A percentile compares a stretch with the other conserved stretches of the same genome.
These are phyloP conservation scores for Neurospora sublineolata DNA, from an alignment of 495 filamentous ascomycete genomes.

Conservation along the genomic window DNA sequence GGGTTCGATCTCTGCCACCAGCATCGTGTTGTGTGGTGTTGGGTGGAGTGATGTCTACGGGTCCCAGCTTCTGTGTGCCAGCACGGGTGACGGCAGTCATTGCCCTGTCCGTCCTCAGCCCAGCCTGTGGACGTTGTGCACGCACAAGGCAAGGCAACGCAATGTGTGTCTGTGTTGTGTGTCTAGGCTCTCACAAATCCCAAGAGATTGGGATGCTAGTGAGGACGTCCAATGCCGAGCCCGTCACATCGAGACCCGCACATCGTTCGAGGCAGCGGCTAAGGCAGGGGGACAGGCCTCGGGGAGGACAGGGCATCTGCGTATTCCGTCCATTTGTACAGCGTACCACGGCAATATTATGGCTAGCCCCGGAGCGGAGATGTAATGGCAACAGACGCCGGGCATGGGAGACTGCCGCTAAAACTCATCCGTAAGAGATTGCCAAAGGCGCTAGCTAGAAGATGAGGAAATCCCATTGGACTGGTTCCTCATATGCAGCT, in stretches of 20 bases:
- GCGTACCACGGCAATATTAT: background rate
- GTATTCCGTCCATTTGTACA: background rate
- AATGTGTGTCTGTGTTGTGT: background rate
- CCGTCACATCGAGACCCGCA: background rate
- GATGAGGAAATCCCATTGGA: too few species aligned
- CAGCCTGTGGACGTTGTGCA: background rate
- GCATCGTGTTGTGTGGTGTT: background rate
- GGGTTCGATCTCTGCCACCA: background rate
- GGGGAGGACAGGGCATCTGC: background rate
- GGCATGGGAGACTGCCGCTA: background rate
- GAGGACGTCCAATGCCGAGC: constrained; percentile 21
- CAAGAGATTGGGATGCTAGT: constrained; percentile 28
- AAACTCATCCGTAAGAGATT: background rate
- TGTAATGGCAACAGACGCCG: background rate
- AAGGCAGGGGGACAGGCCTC: background rate
- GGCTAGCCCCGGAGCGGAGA: background rate
- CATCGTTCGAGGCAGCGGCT: background rate
- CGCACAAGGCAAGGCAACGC: background rate
- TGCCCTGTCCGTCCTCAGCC: constrained; percentile 1
- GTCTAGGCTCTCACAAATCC: constrained; percentile 11
- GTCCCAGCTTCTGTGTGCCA: background rate
- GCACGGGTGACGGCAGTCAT: background rate
- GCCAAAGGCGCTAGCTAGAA: too few species aligned
- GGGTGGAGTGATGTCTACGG: background rate
- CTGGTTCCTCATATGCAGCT: background rate